Evolutionary conservation across 2,329 filamentous ascomycete genomes (phyloP).

Genomic region (Cordyceps pruinosa): DNA sequence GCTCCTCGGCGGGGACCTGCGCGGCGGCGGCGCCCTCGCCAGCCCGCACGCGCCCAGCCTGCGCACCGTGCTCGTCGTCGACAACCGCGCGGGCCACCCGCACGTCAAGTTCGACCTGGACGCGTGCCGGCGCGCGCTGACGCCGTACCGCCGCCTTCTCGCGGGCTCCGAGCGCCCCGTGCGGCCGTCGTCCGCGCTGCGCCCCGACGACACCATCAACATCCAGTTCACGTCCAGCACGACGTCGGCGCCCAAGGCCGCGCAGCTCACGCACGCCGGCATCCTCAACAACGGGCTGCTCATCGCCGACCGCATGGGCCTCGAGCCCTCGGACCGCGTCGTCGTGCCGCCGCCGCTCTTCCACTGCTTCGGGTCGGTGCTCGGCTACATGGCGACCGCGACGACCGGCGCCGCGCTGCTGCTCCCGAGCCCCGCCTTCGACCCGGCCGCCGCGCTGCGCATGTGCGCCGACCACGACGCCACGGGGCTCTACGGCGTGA

Average conservation of each 20-base stretch:
- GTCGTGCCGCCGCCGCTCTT: conserved; percentile 84
- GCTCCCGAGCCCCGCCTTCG: conserved; percentile 81
- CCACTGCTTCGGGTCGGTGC: conserved; percentile 82
- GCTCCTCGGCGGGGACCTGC: conserved; percentile 38
- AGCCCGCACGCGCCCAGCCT: conserved; percentile 58
- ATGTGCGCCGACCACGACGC: conserved; percentile 48
- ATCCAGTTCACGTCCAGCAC: conserved; percentile 98
- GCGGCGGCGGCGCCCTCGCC: conserved; percentile 24
- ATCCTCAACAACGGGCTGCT: conserved; percentile 88
- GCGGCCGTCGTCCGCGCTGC: conserved; percentile 39
- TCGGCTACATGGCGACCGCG: conserved; percentile 94
- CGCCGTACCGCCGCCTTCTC: conserved; percentile 37
- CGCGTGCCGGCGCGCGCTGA: conserved; percentile 33
- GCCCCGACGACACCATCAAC: conserved; percentile 70
- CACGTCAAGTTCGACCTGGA: conserved; percentile 38
- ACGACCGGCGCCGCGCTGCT: conserved; percentile 73
- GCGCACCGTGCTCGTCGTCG: conserved; percentile 63
- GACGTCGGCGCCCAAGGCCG: conserved; percentile 83
- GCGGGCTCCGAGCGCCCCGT: conserved; percentile 27
- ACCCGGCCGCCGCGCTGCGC: conserved; percentile 63
- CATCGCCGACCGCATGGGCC: conserved; percentile 78
- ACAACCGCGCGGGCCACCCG: conserved; percentile 58
- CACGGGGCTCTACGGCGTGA: conserved; percentile 74
- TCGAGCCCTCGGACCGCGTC: conserved; percentile 66
- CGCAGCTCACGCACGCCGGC: conserved; percentile 75